Evolutionary conservation across 2,329 filamentous ascomycete species (phyloP).

Genomic region (Aspergillus transmontanensis): DNA sequence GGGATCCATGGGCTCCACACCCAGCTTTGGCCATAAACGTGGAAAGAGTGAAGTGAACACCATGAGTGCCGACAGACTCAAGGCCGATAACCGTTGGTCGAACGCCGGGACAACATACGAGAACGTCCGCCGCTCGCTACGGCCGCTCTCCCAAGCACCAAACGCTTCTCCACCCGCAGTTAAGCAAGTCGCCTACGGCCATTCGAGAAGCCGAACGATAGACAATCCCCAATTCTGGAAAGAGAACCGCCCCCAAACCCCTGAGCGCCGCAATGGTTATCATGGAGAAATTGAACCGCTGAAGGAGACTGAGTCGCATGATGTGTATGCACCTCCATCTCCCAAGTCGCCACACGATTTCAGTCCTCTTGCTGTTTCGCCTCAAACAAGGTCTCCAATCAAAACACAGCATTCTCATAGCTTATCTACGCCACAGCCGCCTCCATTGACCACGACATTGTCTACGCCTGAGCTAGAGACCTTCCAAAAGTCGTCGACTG

Average conservation of each 20-base stretch:
- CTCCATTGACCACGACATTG: conserved; percentile 50
- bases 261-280: conserved; percentile 31
- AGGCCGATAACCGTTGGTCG: conserved; percentile 24
- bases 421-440: conserved; percentile 33
- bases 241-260: conserved; percentile 35
- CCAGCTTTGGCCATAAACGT: conserved; percentile 64
- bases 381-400: conserved; percentile 32
- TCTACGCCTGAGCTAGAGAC: conserved; percentile 74
- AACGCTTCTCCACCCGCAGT: conserved; percentile 46
- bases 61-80: conserved; percentile 47
- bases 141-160: conserved; percentile 71
- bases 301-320: conserved; percentile 24
- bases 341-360: conserved; percentile 25
- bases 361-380: conserved; percentile 30
- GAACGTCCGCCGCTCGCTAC: conserved; percentile 73
- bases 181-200: conserved; percentile 38
- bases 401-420: conserved; percentile 34
- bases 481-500: conserved; percentile 84
- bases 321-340: conserved; percentile 27
- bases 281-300: conserved; percentile 34
- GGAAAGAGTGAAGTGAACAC: conserved; percentile 72
- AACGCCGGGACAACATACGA: conserved; percentile 69
- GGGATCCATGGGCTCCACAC: conserved; percentile 62
- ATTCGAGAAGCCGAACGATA: conserved; percentile 64
- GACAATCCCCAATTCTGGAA: conserved; percentile 53